phyloP scores from a whole-genome alignment of 2,329 filamentous ascomycete species.

The Hawksworthiomyces lignivorus region DNA sequence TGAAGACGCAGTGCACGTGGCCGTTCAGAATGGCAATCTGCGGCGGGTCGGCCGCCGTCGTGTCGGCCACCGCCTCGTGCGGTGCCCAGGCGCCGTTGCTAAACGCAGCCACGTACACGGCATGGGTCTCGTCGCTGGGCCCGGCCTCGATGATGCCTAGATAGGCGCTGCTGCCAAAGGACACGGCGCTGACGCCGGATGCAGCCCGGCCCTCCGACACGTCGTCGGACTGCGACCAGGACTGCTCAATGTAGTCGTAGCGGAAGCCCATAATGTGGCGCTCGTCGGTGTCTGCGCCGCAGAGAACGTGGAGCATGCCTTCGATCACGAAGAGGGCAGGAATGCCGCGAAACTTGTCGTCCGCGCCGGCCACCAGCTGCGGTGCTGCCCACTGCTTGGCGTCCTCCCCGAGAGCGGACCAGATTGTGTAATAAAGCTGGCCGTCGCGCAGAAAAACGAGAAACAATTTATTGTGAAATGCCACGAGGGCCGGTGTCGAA shows the following conservation, averaged over 20 bases:
- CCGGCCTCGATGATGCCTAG: slow-evolving; percentile 21
- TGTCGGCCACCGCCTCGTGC: slow-evolving; percentile 16
- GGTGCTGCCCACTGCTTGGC: slow-evolving; percentile 15
- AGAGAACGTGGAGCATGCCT: slow-evolving; percentile 25
- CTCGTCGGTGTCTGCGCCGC: slow-evolving; percentile 18
- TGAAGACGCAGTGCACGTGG: slow-evolving; percentile 26
- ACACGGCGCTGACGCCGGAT: slow-evolving; percentile 25
- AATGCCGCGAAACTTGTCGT: slow-evolving; percentile 21
- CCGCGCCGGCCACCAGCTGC: slow-evolving; percentile 4
- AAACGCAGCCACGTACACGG: slow-evolving; percentile 17
- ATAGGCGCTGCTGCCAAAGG: slow-evolving; percentile 24
- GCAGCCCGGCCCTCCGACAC: slow-evolving; percentile 26
- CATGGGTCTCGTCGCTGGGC: slow-evolving; percentile 14
- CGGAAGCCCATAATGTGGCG: slow-evolving; percentile 24
- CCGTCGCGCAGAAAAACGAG: slow-evolving; percentile 23
- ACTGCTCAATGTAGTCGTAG: slow-evolving; percentile 21
- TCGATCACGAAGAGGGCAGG: slow-evolving; percentile 27
- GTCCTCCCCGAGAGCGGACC: slow-evolving; percentile 16
- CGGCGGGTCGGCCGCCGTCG: slow-evolving; percentile 18
- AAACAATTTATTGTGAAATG: slow-evolving; percentile 28
- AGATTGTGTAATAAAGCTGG: slow-evolving; percentile 21
- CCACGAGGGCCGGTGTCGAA: slow-evolving; percentile 22
- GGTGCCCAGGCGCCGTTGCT: slow-evolving; percentile 15
- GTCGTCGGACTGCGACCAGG: slow-evolving; percentile 24
- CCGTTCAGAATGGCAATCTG: slow-evolving; percentile 24